Percentiles rank a stretch among this genome's conserved stretches.
phyloP scores from a whole-genome alignment of 1,284 basidiomycete species.

The Ustilago trichophora region DNA sequence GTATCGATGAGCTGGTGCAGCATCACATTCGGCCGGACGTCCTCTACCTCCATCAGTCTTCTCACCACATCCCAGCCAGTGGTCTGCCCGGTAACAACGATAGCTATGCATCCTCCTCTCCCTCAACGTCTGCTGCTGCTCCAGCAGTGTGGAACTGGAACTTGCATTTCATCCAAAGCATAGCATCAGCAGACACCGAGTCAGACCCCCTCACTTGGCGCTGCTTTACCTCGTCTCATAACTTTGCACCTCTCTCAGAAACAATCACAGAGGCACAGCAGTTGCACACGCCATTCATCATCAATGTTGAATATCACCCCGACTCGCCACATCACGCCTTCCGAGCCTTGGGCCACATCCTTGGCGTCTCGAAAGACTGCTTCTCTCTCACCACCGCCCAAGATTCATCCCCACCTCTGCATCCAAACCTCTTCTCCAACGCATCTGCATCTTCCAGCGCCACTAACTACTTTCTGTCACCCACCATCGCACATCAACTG shows the following conservation, averaged over 20 bases:
- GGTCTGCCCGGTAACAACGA: neutral
- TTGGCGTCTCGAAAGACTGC: constrained; percentile 31
- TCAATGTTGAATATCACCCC: constrained; percentile 14
- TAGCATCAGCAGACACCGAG: neutral
- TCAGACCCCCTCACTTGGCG: constrained; percentile 4
- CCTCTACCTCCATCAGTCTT: constrained; percentile 1
- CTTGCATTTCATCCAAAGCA: constrained; percentile 8
- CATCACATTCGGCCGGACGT: constrained; percentile 33
- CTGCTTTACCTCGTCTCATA: constrained; percentile 25
- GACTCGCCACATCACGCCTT: constrained; percentile 41
- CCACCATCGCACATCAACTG: constrained; percentile 5
- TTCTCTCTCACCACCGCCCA: constrained; percentile 1
- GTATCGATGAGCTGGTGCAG: constrained; percentile 12
- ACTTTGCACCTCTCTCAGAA: constrained; percentile 13
- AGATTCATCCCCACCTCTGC: neutral
- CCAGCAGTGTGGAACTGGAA: constrained; percentile 49
- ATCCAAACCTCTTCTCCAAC: constrained; percentile 26
- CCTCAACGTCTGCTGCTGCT: too few species aligned
- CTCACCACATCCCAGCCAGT: neutral
- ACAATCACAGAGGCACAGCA: neutral
- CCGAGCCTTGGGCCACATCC: constrained; percentile 48
- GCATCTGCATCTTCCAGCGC: neutral
- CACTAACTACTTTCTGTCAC: constrained; percentile 14
- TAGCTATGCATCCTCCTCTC: neutral
- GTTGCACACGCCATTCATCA: constrained; percentile 1